Base-by-base conservation (phyloP, 306 rosid species). In the Casuarina equisetifolia region DNA sequence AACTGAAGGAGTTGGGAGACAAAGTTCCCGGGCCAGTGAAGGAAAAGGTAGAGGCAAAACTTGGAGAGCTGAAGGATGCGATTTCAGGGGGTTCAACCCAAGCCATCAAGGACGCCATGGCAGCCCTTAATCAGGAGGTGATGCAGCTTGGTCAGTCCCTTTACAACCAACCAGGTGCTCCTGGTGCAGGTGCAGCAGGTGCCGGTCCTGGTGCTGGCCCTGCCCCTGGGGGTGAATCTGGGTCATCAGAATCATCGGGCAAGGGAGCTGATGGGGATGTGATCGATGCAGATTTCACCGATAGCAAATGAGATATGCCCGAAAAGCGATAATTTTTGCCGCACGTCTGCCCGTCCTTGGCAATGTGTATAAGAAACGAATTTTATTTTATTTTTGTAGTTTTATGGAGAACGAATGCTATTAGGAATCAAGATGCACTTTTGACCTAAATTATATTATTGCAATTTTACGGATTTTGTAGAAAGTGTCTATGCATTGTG, bases 141-240 rank as follows among this genome's bases (percentile, higher is more conserved):
- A 93, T 93, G 98, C 98, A 93, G 84, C 88, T 93, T 43, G 98
- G 97, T 6, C 97, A 93, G 81, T 93, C 98, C 48, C 86, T 91
- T 4, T 93, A 93, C 91, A 91, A 93, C 86, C 98, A 93, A 78
- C 93, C 97, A 0, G 94, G 96, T 77, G 86, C 93, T 51, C 69
- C 85, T 3, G 91, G 92, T 0, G 80, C 83, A 6, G 91, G 91
- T 3, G 85, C 91, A 59, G n/a, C 85, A 1, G 91, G 92, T 0
- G 78, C 83, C 7, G n/a, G 76, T 5, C 46, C 88, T 0, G 80
- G 78, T 35, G 76, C 79, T 4, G 89, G 83, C 35, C 79, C 95
- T 1, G 76, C 91, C 1, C 91, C 95, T 0, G 94, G 91, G 40
- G 79, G 72, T 0, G 97, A 91, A 66, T 45, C 98, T 55, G 96